Base-by-base conservation (phyloP, 441 rosid genomes). In the Gossypium schwendimanii region DNA sequence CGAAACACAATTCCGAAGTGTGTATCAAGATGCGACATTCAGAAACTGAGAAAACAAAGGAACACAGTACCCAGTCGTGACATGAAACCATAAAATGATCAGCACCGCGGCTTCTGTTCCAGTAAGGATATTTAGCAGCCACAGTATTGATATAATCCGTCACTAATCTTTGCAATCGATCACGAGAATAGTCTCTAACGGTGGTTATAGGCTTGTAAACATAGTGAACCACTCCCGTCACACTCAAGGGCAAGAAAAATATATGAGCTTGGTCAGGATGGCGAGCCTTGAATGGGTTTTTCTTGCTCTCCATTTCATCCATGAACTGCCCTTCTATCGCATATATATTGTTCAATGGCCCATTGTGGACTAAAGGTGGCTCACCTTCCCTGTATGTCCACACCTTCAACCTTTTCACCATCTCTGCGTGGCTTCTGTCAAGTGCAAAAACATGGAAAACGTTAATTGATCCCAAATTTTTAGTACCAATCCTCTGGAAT, bases 31-130 rank as follows among this genome's bases (percentile, higher is more conserved):
- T 6, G 41, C 41, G 10, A 36, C 41, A 36, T 36, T 17, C 41
- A 14, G 14, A 54, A 9, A 9, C 6, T 20, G 26, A 9, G 60
- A 20, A 54, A 54, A 20, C 8, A 3, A 20, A 54, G 10, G 28
- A 8, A 15, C 12, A 20, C 57, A 39, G 53, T 77, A 91, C 96
- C 97, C 98, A 91, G 17, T 91, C 97, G 75, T 89, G 97, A 71
- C 97, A 89, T 70, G 98, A 84, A 49, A 85, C 78, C 85, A 93
- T 81, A 78, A 91, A 86, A 78, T 93, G 98, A 79, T 91, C 97
- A 0, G 89, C 97, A 4, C 98, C 97, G 2, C 31, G 58, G 79
- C 88, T 89, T 75, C 85, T 76, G 69, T 88, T 90, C 97, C 97
- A 90, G 39, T 75, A 85, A 0, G 88, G 88, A 69, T 90, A 83